phyloP scores from a whole-genome alignment of 305 asterid species.

The Fraxinus xanthoxyloides region DNA sequence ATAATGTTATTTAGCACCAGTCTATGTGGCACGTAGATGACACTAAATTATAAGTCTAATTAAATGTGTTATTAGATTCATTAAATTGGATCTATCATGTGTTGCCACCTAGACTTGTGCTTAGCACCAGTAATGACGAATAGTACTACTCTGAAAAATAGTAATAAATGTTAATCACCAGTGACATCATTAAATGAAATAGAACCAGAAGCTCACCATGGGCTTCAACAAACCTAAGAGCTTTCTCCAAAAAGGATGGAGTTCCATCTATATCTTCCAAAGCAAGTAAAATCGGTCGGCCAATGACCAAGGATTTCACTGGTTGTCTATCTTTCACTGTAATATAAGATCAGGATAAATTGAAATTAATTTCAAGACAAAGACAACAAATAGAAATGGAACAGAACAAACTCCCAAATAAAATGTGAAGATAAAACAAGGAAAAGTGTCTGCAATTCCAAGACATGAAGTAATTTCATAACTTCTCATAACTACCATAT shows the following conservation, averaged over 20 bases:
- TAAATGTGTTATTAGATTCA: neutral
- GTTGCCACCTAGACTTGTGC: neutral
- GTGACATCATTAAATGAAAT: neutral
- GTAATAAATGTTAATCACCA: neutral
- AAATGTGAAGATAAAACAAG: neutral
- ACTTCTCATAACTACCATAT: slow-evolving; percentile 7
- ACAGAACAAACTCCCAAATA: neutral
- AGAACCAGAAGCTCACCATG: slow-evolving; percentile 55
- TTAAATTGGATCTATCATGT: neutral
- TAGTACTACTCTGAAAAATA: neutral
- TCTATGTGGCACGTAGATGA: neutral
- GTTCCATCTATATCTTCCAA: slow-evolving; percentile 97
- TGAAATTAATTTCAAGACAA: slow-evolving; percentile 13
- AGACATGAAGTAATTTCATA: neutral
- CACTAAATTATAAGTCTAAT: neutral
- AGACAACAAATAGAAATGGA: neutral
- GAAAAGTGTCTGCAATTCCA: neutral
- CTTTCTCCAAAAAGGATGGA: slow-evolving; percentile 97
- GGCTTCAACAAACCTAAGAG: slow-evolving; percentile 88
- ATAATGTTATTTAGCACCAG: neutral
- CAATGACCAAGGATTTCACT: slow-evolving; percentile 77
- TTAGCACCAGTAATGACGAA: neutral
- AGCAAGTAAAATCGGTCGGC: slow-evolving; percentile 95
- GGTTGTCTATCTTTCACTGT: slow-evolving; percentile 75
- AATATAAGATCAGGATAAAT: slow-evolving; percentile 7